Evolutionary conservation across 2,329 filamentous ascomycete genomes (phyloP).

Genomic region (Ophiostoma quercus): DNA sequence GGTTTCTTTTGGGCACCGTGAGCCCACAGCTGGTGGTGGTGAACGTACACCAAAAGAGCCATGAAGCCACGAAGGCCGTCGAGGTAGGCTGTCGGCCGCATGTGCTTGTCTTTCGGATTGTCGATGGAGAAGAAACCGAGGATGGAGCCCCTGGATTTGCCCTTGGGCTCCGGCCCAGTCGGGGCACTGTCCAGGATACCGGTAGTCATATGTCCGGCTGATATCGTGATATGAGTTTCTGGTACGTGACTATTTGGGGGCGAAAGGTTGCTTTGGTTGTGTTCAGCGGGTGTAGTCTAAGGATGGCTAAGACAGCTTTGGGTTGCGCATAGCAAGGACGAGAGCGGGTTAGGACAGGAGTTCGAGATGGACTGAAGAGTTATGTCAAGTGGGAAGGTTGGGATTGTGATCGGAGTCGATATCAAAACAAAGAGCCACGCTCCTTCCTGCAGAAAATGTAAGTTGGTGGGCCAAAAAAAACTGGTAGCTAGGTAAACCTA

Average conservation of each 20-base stretch:
- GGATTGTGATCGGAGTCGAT: not conserved
- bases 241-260: not conserved
- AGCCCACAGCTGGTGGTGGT: conserved; percentile 56
- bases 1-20: conserved; percentile 37
- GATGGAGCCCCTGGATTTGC: too few relatives aligned
- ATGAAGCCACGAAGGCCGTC: conserved; percentile 64
- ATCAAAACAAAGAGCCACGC: not conserved
- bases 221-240: not conserved
- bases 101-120: conserved; percentile 27
- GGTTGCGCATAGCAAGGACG: not conserved
- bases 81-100: conserved; percentile 53
- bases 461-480: not conserved
- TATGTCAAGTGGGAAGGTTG: not conserved
- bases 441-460: not conserved
- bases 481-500: not conserved
- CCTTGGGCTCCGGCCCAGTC: too few relatives aligned
- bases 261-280: not conserved
- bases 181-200: not conserved
- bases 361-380: not conserved
- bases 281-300: not conserved
- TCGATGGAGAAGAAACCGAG: not conserved
- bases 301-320: not conserved
- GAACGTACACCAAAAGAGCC: conserved; percentile 59
- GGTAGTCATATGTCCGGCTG: not conserved
- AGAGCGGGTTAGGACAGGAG: not conserved